Percentiles rank a stretch among this genome's conserved stretches.
Evolutionary conservation across 805 yeast genomes (phyloP).

Genomic region (Candida odintsovae): DNA sequence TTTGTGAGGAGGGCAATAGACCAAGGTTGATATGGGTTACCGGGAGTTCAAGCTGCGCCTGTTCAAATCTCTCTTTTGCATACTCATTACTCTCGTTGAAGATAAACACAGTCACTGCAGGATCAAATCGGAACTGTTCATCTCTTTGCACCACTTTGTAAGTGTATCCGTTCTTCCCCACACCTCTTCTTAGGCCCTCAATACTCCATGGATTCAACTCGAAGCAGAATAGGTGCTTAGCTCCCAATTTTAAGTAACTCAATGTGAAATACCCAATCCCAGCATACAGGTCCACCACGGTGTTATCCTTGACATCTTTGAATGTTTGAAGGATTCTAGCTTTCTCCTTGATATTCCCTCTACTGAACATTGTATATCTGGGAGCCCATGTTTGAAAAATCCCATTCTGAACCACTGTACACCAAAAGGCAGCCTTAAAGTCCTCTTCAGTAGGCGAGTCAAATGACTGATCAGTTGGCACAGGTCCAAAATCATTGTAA

Average conservation of each 20-base stretch:
- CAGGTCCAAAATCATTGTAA: conserved; percentile 62
- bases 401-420: conserved; percentile 63
- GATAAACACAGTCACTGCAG: conserved; percentile 27
- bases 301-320: conserved; percentile 30
- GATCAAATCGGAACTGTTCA: conserved; percentile 27
- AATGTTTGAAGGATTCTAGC: conserved; percentile 49
- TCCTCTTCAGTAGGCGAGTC: conserved; percentile 37
- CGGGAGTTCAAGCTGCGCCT: conserved; percentile 8
- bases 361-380: conserved; percentile 74
- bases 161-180: conserved; percentile 36
- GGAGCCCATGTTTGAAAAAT: conserved; percentile 83
- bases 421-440: conserved; percentile 62
- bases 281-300: conserved; percentile 66
- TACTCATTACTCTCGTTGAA: conserved; percentile 60
- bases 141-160: conserved; percentile 29
- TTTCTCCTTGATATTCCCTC: conserved; percentile 84
- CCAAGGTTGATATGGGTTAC: conserved; percentile 71
- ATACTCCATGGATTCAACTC: conserved; percentile 83
- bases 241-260: conserved; percentile 52
- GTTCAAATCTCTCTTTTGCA: conserved; percentile 37
- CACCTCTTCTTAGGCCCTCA: conserved; percentile 60
- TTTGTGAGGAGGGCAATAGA: conserved; percentile 63
- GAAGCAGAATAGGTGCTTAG: conserved; percentile 61
- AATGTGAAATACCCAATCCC: conserved; percentile 86
- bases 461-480: conserved; percentile 20